These are phyloP conservation scores for Mycena floridula DNA, from an alignment of 768 basidiomycete species.

Conservation along the genomic window DNA sequence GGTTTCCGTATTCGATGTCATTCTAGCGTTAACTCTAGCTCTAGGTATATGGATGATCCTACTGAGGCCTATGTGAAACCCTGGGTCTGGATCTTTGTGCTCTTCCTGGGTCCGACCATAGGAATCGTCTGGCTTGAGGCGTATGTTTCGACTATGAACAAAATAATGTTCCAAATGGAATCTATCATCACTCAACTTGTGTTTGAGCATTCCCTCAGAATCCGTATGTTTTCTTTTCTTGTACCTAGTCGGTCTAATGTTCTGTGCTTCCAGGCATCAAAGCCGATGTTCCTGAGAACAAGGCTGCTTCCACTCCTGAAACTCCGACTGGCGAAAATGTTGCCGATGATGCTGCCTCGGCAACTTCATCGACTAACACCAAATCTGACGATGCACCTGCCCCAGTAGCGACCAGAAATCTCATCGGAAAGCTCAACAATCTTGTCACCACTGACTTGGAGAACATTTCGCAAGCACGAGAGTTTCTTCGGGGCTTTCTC, in stretches of 20 bases:
- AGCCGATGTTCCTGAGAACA: no score
- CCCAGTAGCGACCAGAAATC: no score
- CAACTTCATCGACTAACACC: constrained; percentile 2
- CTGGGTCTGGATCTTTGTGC: constrained; percentile 51
- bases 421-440: constrained; percentile 74
- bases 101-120: constrained; percentile 28
- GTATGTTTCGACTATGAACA: constrained; percentile 33
- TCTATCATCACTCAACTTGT: constrained; percentile 34
- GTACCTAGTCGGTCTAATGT: no score
- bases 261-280: no score
- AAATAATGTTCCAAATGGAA: constrained; percentile 42
- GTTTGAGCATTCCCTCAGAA: constrained; percentile 46
- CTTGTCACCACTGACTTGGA: constrained; percentile 58
- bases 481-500: constrained; percentile 23
- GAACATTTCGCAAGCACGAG: constrained; percentile 28
- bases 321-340: no score
- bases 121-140: constrained; percentile 31
- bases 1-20: constrained; percentile 34
- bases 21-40: no score
- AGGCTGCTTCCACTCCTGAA: not conserved
- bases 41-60: no score
- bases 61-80: constrained; percentile 47
- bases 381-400: not conserved
- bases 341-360: constrained; percentile 4
- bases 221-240: constrained; percentile 59